phyloP scores from a whole-genome alignment of 2,329 filamentous ascomycete species.

The Colletotrichum cuscutae region DNA sequence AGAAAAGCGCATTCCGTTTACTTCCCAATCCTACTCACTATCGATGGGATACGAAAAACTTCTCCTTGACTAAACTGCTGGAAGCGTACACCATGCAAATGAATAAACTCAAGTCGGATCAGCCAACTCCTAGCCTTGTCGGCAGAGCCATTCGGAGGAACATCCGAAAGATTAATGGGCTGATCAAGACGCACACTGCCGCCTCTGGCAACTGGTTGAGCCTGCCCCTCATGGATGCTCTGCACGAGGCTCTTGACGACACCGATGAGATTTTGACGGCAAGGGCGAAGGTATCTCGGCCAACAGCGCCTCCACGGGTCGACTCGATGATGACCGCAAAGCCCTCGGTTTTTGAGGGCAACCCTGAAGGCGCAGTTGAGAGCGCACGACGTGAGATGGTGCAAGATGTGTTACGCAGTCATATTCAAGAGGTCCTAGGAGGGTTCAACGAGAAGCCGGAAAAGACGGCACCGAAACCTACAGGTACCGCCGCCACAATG shows the following conservation, averaged over 20 bases:
- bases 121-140: slow-evolving; percentile 1
- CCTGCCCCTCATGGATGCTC: slow-evolving; percentile 48
- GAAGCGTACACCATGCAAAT: slow-evolving; percentile 49
- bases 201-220: slow-evolving; percentile 40
- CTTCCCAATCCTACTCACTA: slow-evolving; percentile 67
- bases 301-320: neutral
- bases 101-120: neutral
- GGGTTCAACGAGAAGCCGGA: slow-evolving; percentile 52
- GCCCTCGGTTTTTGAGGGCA: neutral
- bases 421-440: slow-evolving; percentile 59
- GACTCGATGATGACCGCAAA: neutral
- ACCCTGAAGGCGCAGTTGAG: neutral
- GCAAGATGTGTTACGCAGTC: slow-evolving; percentile 57
- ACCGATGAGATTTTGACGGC: slow-evolving; percentile 56
- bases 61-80: slow-evolving; percentile 55
- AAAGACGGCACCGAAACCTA: neutral
- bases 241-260: slow-evolving; percentile 53
- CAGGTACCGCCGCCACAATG: slow-evolving; percentile 15
- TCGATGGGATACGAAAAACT: slow-evolving; percentile 62
- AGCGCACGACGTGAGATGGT: slow-evolving; percentile 48
- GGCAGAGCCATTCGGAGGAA: neutral
- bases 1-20: slow-evolving; percentile 60
- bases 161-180: slow-evolving; percentile 38
- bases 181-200: slow-evolving; percentile 37
- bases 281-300: slow-evolving; percentile 37